Evolutionary conservation across 1,139 yeast species (phyloP), one percentile per base, ranked within the genome.

Genomic region (Yamadazyma membranifaciens): DNA sequence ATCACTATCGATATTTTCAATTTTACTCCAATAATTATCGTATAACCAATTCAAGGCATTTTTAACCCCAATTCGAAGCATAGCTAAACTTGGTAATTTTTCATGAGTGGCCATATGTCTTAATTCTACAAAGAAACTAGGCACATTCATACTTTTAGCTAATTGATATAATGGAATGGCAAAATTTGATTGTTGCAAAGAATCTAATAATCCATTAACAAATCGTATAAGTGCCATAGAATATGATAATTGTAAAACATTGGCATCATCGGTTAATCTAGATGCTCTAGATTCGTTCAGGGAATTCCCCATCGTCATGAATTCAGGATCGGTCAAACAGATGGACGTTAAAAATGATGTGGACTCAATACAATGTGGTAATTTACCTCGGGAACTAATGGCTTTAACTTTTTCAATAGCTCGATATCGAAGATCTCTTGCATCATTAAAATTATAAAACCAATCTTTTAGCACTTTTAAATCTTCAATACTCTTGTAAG

Each of bases 61-160:
- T 5, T 58, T 55, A 5, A 81, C 65, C 5, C 83, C 78, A 25
- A 68, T 59, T 31, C 95, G 68, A 16, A 92, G 69, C 62, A 86
- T 71, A 35, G 75, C 80, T 33, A 88, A 53, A 29, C 85, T 73
- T 0, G 98, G 97, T 16, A 92, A 62, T 12, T 68, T 73, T 51
- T 92, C 98, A 59, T 94, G 99, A 0, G 98, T 92, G 5, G 95
- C 92, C 58, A 81, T 78, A 59, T 94, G 98, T 46, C 99, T 69
- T 31, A 89, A 57, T 56, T 94, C 98, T 0, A 94, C 98, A 62
- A 94, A 89, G 54, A 78, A 78, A 28, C 84, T 74, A 0, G 98
- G 97, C 16, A 94, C 65, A 1, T 78, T 78, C 16, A 87, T 63
- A 32, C 75, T 73, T 40, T 69, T 76, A 0, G 98, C 98, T 26